Evolutionary conservation across 306 rosid genomes (phyloP), one percentile per base, ranked within the genome.

Genomic region (Boehmeria nivea): DNA sequence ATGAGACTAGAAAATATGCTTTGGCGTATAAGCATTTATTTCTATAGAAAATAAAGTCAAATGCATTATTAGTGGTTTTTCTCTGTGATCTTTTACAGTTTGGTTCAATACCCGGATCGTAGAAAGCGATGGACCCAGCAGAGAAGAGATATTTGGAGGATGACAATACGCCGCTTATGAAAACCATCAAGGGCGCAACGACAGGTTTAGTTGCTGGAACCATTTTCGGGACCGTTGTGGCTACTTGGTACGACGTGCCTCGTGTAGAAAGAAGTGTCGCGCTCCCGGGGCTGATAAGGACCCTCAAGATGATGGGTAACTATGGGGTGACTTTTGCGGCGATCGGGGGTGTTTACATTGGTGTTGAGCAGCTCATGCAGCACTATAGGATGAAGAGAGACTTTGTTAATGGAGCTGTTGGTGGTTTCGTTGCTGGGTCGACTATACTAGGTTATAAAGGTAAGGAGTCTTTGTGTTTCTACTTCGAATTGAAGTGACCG

Each of bases 251-350:
- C 24, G 99, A 91, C 59, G 95, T 91, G 58, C 96, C 96, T 65
- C 96, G 99, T 61, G 99, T 91, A 21, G 99, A 91, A 83, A 87
- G 93, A 73, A 87, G 12, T 61, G 93, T 91, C 45, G 98, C 98
- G 31, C 95, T 91, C 57, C 98, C 98, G 0, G 98, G 98, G 67
- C 81, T 91, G 31, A 3, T 91, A 16, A 81, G 99, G 75, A 91
- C 96, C 68, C 72, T 91, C 45, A 91, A 68, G 83, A 78, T 87
- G 96, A 91, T 87, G 99, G 96, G 96, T 3, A 83, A 68, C 71
- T 50, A 84, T 59, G 99, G 96, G 50, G 13, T 79, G 43, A 87
- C 96, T 19, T 87, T 84, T 84, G 99, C 99, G 69, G 99, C 99
- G 38, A 91, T 91, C 24, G 95, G 96, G 60, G 96, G 99, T 58